Base-by-base conservation (phyloP, 805 yeast genomes). In the Saturnispora besseyi region DNA sequence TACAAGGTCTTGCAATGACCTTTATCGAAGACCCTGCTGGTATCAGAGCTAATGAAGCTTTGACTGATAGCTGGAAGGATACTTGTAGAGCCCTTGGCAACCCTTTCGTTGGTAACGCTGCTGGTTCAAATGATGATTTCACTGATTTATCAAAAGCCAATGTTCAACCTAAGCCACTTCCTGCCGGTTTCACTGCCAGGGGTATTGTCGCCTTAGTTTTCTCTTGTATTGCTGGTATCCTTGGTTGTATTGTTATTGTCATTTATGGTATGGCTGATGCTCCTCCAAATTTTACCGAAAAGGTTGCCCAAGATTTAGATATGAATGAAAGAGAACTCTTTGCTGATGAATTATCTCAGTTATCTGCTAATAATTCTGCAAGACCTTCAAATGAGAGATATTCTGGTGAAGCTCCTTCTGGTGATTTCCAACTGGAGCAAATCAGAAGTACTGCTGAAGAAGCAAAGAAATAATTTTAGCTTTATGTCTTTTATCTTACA, bases 151-250 rank as follows among this genome's bases (percentile, higher is more conserved):
- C 74, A 10, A 95, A 95, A 54, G 80, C 87, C 71, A 82, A 84
- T 64, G 73, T 75, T 37, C 97, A 90, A 71, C 71, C 56, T 32
- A 71, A 72, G 55, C 58, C 69, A 40, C 76, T 93, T 60, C 98
- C 98, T 43, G 63, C 74, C 42, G 97, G 97, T 18, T 93, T 93
- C 78, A 91, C 98, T 46, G 87, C 95, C 51, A 82, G 84, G 64
- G 99, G 99, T 73, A 82, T 84, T 64, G 95, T 91, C 48, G 98
- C 98, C 11, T 72, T 93, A 67, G 91, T 84, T 18, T 91, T 93
- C 75, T 87, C 96, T 6, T 79, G 87, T 74, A 61, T 91, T 58
- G 78, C 96, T 45, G 99, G 93, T 62, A 63, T 87, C 55, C 68
- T 87, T 18, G 99, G 99, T 67, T 71, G 90, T 69, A 72, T 70